phyloP scores from a whole-genome alignment of 2,329 filamentous ascomycete species.

The Trematosphaeria pertusa region DNA sequence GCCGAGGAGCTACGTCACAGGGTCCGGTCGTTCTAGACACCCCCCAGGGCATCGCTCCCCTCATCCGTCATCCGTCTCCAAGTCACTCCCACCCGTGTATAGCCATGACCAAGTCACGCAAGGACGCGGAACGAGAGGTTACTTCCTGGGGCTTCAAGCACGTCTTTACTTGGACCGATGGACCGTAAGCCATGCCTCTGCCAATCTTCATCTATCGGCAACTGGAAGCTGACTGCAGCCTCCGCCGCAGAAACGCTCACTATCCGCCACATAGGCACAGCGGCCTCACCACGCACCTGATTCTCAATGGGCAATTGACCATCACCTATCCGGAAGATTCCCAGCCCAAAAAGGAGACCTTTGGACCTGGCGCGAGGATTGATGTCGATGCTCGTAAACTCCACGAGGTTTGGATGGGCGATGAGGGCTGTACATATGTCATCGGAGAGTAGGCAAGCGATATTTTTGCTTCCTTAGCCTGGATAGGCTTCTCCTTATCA shows the following conservation, averaged over 20 bases:
- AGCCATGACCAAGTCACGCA: constrained; percentile 50
- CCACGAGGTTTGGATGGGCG: constrained; percentile 75
- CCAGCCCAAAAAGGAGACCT: constrained; percentile 63
- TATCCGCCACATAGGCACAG: constrained; percentile 72
- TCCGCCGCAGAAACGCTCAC: constrained; percentile 65
- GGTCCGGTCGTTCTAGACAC: not conserved
- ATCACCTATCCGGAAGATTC: constrained; percentile 70
- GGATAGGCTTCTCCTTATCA: too few species aligned
- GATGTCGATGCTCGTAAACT: constrained; percentile 69
- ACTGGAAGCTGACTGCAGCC: too few species aligned
- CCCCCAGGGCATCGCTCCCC: not conserved
- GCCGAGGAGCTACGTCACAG: constrained; percentile 3
- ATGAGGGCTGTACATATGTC: constrained; percentile 71
- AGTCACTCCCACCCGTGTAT: too few species aligned
- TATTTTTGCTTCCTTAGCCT: too few species aligned
- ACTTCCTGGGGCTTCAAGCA: constrained; percentile 72
- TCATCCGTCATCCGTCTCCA: not conserved
- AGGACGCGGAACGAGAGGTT: constrained; percentile 66
- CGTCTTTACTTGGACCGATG: constrained; percentile 76
- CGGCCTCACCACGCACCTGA: constrained; percentile 72
- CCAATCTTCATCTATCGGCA: too few species aligned
- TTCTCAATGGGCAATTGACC: constrained; percentile 69
- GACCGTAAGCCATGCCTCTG: constrained; percentile 65
- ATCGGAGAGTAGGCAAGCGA: constrained; percentile 61
- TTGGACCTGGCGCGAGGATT: constrained; percentile 66